These are phyloP conservation scores for Primulina huaijiensis DNA, from an alignment of 257 asterid genomes.

Conservation along the genomic window DNA sequence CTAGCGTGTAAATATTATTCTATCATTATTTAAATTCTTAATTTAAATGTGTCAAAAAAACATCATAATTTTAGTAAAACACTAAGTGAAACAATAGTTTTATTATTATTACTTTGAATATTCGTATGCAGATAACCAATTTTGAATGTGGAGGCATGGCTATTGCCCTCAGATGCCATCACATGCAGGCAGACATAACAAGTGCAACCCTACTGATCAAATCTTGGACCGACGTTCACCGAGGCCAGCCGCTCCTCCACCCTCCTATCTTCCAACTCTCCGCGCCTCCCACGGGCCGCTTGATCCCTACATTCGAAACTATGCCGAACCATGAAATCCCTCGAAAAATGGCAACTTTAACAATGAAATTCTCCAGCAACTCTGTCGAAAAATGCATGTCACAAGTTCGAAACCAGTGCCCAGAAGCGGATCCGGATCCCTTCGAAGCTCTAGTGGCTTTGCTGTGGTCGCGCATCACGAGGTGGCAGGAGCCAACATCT, in stretches of 20 bases:
- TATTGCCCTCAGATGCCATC: conserved; percentile 63
- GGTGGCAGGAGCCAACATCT: neutral
- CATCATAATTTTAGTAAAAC: too few relatives aligned
- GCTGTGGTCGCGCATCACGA: conserved; percentile 46
- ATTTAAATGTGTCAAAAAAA: too few relatives aligned
- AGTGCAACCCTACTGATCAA: conserved; percentile 46
- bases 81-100: neutral
- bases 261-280: conserved; percentile 43
- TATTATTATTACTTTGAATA: neutral
- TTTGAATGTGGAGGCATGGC: conserved; percentile 66
- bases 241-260: conserved; percentile 33
- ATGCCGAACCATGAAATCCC: conserved; percentile 9
- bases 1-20: too few relatives aligned
- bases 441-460: conserved; percentile 51
- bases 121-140: conserved; percentile 46
- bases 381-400: conserved; percentile 32
- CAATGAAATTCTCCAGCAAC: conserved; percentile 42
- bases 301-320: neutral
- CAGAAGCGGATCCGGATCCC: conserved; percentile 55
- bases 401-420: conserved; percentile 32
- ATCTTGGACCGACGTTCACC: conserved; percentile 50
- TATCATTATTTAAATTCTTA: too few relatives aligned
- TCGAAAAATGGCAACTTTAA: conserved; percentile 38
- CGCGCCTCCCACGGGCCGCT: neutral
- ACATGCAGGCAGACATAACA: conserved; percentile 61